Evolutionary conservation across 192 early-diverging fungal genomes (phyloP).

Genomic region (Coemansia sp.): DNA sequence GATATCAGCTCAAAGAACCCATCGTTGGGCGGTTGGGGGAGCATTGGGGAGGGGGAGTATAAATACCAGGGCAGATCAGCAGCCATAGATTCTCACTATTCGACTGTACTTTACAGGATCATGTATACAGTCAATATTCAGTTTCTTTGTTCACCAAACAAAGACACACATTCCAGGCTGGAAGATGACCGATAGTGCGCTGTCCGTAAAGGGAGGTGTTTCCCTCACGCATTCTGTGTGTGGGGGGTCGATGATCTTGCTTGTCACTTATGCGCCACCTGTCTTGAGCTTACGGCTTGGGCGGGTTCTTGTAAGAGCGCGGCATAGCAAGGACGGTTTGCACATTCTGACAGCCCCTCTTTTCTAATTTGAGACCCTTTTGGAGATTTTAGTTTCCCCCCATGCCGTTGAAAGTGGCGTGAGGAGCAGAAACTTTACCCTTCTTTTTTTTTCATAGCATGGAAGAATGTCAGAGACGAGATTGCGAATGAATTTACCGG

Average conservation of each 20-base stretch:
- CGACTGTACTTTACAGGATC: slow-evolving; percentile 56
- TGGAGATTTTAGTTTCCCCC: slow-evolving; percentile 7
- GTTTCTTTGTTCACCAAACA: slow-evolving; percentile 54
- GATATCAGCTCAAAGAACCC: too few species aligned
- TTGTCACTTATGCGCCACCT: slow-evolving; percentile 32
- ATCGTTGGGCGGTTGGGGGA: too few species aligned
- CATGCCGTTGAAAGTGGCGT: not conserved
- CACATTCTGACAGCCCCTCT: slow-evolving; percentile 49
- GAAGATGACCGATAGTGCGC: slow-evolving; percentile 50
- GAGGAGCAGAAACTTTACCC: too few species aligned
- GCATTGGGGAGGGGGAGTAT: not conserved
- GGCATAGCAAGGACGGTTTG: slow-evolving; percentile 46
- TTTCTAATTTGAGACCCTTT: not conserved
- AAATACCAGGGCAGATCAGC: not conserved
- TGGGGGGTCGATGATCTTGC: slow-evolving; percentile 37
- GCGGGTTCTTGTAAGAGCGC: slow-evolving; percentile 25
- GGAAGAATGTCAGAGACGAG: not conserved
- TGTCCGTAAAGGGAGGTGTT: slow-evolving; percentile 53
- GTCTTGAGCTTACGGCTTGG: slow-evolving; percentile 1
- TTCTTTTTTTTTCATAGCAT: too few species aligned
- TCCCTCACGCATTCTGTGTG: not conserved
- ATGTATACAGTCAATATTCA: slow-evolving; percentile 55
- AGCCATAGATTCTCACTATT: slow-evolving; percentile 8
- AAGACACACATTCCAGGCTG: slow-evolving; percentile 47
- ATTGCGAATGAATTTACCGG: slow-evolving; percentile 27